Percentiles rank a stretch among this genome's conserved stretches.
Evolutionary conservation across 805 yeast genomes (phyloP).

Genomic region (Danielozyma ontarioensis): DNA sequence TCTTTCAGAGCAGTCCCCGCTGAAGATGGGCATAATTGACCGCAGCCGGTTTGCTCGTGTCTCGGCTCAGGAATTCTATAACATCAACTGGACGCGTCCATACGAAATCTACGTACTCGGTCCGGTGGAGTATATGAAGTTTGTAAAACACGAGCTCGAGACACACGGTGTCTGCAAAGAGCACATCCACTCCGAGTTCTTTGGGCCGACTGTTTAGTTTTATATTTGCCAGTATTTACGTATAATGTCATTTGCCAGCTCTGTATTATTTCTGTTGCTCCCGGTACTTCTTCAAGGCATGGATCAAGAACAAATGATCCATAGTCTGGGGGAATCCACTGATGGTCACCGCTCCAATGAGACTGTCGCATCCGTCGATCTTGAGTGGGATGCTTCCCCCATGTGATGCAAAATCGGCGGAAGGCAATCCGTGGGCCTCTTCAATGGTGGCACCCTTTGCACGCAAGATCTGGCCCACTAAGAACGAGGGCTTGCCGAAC

Average conservation of each 20-base stretch:
- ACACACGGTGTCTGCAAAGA: constrained; percentile 8
- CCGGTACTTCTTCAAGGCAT: constrained; percentile 15
- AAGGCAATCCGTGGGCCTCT: constrained; percentile 33
- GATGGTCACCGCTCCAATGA: constrained; percentile 47
- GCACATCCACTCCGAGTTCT: constrained; percentile 20
- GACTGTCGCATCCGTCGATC: constrained; percentile 26
- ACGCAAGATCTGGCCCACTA: constrained; percentile 40
- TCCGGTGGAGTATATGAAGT: constrained; percentile 27
- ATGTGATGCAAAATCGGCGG: constrained; percentile 44
- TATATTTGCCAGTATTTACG: too few relatives aligned
- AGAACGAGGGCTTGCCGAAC: constrained; percentile 44
- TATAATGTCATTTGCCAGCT: too few relatives aligned
- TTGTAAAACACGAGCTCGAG: constrained; percentile 17
- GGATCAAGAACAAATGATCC: constrained; percentile 47
- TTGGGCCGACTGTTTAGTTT: constrained; percentile 33
- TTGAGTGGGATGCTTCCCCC: constrained; percentile 56
- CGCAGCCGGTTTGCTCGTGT: constrained; percentile 9
- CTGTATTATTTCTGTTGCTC: too few relatives aligned
- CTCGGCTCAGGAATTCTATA: constrained; percentile 14
- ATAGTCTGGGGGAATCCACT: constrained; percentile 54
- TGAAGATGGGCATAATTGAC: constrained; percentile 7
- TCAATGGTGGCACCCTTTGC: constrained; percentile 31
- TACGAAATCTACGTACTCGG: constrained; percentile 30
- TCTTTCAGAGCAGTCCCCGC: constrained; percentile 7
- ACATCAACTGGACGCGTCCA: constrained; percentile 8